phyloP scores from a whole-genome alignment of 1,139 yeast species.

The Scheffersomyces segobiensis region DNA sequence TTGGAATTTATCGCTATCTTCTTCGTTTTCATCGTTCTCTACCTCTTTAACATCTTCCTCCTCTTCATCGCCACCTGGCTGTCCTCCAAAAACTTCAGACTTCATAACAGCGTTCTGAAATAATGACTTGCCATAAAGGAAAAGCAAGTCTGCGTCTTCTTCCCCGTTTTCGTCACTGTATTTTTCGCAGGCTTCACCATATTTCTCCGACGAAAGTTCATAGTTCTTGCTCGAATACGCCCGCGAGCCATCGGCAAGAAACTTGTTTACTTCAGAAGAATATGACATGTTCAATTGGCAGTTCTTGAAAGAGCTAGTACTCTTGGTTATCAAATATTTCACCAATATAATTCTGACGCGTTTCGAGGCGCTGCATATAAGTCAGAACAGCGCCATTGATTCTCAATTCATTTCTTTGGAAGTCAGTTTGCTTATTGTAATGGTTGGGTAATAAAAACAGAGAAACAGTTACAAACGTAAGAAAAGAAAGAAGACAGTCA shows the following conservation, averaged over 20 bases:
- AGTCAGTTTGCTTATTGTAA: neutral
- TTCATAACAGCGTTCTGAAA: constrained; percentile 75
- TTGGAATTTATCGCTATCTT: constrained; percentile 47
- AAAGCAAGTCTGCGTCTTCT: constrained; percentile 70
- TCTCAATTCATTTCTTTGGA: neutral
- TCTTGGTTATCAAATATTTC: neutral
- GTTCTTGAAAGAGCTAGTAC: neutral
- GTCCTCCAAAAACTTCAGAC: constrained; percentile 79
- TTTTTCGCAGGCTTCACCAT: constrained; percentile 72
- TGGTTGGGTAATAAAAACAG: no score
- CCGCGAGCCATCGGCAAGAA: constrained; percentile 61
- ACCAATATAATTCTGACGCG: neutral
- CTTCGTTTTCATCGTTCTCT: constrained; percentile 19
- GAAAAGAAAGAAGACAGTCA: no score
- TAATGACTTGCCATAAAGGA: constrained; percentile 76
- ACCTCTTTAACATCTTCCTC: constrained; percentile 22
- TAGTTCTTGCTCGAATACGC: constrained; percentile 63
- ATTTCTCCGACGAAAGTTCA: constrained; percentile 68
- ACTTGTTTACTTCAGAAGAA: constrained; percentile 38
- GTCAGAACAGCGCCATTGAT: neutral
- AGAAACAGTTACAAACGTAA: no score
- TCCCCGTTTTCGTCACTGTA: constrained; percentile 51
- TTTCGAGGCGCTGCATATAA: neutral
- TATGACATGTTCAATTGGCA: constrained; percentile 15
- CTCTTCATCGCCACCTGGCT: constrained; percentile 24